Evolutionary conservation across 805 yeast genomes (phyloP), one percentile per base, ranked within the genome.

Genomic region (Ogataea corticis): DNA sequence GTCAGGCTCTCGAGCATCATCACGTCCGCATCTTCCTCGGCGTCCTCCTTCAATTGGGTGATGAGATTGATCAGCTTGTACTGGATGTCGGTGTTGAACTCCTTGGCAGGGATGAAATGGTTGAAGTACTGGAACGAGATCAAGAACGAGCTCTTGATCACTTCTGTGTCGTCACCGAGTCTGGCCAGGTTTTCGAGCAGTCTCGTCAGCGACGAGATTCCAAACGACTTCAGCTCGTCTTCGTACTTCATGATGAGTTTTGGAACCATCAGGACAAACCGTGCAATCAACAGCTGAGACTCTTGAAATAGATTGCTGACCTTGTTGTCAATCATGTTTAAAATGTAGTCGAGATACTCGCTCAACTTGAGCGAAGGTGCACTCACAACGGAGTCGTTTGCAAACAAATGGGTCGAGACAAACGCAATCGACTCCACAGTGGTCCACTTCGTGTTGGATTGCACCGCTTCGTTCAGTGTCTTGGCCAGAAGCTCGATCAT

Each of bases 1-100:
- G 82, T 72, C n/a, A 87, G 63, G 0, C 85, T 76, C 59, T 90
- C 96, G 11, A 87, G 73, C 33, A 91, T 64, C 38, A 85, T 72
- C 1, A 90, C 78, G 29, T 86, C 80, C 0, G 96, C 77, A 56
- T 91, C 98, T 37, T 88, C 96, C 36, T 82, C 86, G 0, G 94
- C 77, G 1, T 79, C 84, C 1, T 73, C 76, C 3, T 76, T 58
- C 9, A 92, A 62, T 2, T 73, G 61, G 2, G 62, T 57, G 10
- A 82, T 72, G 0, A 79, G 50, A 1, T 52, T 37, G 30, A 77
- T 45, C 21, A 68, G 45, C 13, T 47, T 44, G 13, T 37, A 33
- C 43, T 68, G 72, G 31, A 62, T 58, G 2, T 53, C 57, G 7
- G 21, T 12, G 34, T 46, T 54, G 48, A 67, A 58, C 31, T 56